Conservation (phyloP, 129 eudicot species). For the Flaveria sonorensis region DNA sequence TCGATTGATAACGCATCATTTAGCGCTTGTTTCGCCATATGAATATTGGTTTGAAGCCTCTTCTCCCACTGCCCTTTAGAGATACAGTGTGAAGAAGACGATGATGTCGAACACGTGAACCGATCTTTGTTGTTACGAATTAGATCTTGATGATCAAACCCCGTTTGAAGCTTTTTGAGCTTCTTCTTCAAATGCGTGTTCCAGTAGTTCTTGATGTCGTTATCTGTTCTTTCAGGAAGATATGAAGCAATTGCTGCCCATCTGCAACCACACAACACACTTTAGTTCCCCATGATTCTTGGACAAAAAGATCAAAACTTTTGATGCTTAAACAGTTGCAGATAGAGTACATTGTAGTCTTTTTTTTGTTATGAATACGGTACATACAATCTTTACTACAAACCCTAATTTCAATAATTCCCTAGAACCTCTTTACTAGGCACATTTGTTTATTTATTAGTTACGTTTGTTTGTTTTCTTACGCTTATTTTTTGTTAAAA, state of each 20-base stretch:
- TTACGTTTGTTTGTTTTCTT: too few species aligned
- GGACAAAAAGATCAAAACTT: background rate
- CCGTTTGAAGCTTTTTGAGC: constrained; percentile 39
- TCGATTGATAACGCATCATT: constrained; percentile 55
- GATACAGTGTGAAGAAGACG: constrained; percentile 41
- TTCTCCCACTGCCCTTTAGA: constrained; percentile 71
- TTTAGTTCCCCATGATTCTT: background rate
- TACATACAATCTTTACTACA: too few species aligned
- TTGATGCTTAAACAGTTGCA: background rate
- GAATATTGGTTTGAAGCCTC: constrained; percentile 56
- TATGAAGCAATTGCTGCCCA: constrained; percentile 82
- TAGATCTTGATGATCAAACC: constrained; percentile 19
- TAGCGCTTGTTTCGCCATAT: constrained; percentile 64
- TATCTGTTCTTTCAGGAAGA: constrained; percentile 71
- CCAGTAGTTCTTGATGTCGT: constrained; percentile 71
- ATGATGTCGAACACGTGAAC: constrained; percentile 35
- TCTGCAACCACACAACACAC: constrained; percentile 30
- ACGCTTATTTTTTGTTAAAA: background rate
- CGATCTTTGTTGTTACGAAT: constrained; percentile 21
- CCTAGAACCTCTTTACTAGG: too few species aligned
- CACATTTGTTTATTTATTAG: too few species aligned
- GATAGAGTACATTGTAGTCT: too few species aligned
- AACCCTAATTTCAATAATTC: too few species aligned
- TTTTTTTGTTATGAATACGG: too few species aligned
- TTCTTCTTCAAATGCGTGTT: constrained; percentile 64